A percentile compares a stretch with the other conserved stretches of the same genome.
Conservation (phyloP, 176 grass and related monocot species). For the Bromus sterilis region DNA sequence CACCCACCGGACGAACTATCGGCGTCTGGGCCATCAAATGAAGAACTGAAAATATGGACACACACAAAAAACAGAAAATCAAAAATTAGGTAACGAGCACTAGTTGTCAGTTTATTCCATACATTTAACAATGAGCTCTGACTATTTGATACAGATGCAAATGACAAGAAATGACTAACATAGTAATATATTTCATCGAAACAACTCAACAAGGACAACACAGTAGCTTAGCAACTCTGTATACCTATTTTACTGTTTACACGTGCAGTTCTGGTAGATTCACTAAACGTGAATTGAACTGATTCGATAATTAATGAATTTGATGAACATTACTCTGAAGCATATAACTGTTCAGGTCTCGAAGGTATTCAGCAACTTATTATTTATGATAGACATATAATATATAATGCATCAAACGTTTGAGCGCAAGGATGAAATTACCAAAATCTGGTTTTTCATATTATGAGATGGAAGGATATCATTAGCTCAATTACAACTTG, state of each 20-base stretch:
- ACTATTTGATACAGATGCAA: not conserved
- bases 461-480: slow-evolving; percentile 3
- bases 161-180: slow-evolving; percentile 9
- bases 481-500: slow-evolving; percentile 7
- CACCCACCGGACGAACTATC: slow-evolving; percentile 48
- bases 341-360: not conserved
- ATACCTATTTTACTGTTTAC: not conserved
- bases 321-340: not conserved
- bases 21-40: slow-evolving; percentile 83
- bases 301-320: not conserved
- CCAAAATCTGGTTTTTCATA: not conserved
- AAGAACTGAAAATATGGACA: slow-evolving; percentile 55
- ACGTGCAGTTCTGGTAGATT: slow-evolving; percentile 13
- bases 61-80: slow-evolving; percentile 5
- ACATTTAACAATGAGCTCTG: not conserved
- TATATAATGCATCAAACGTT: not conserved
- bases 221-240: not conserved
- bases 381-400: not conserved
- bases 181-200: slow-evolving; percentile 2
- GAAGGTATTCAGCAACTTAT: not conserved
- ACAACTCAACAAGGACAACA: slow-evolving; percentile 3
- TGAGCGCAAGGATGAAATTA: slow-evolving; percentile 2
- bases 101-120: slow-evolving; percentile 8
- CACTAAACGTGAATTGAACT: slow-evolving; percentile 5
- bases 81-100: not conserved